phyloP scores from a whole-genome alignment of 2,329 filamentous ascomycete species.

The Colletotrichum caudatum region DNA sequence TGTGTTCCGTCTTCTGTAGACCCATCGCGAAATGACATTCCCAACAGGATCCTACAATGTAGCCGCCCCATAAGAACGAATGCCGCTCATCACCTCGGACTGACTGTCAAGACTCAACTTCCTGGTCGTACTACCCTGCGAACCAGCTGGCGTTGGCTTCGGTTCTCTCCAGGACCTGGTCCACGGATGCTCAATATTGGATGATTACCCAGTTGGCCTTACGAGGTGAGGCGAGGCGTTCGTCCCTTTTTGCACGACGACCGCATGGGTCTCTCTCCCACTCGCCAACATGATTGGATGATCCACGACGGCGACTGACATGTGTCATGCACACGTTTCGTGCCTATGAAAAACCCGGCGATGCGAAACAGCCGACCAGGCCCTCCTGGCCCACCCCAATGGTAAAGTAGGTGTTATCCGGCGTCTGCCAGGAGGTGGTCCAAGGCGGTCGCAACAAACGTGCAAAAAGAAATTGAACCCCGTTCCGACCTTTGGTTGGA shows the following conservation, averaged over 20 bases:
- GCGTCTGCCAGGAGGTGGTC: neutral
- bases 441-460: neutral
- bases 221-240: neutral
- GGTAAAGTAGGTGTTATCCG: neutral
- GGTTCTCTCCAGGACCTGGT: neutral
- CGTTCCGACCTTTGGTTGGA: neutral
- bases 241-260: neutral
- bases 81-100: neutral
- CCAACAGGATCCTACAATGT: neutral
- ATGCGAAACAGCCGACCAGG: neutral
- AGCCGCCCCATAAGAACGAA: neutral
- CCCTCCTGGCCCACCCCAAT: neutral
- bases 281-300: neutral
- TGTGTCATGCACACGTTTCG: conserved; percentile 1
- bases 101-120: neutral
- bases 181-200: neutral
- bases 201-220: neutral
- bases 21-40: neutral
- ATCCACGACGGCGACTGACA: neutral
- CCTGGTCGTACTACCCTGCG: neutral
- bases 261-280: neutral
- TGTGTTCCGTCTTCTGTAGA: neutral
- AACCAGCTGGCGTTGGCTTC: neutral
- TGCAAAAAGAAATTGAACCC: neutral
- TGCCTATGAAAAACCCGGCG: neutral